phyloP scores from a whole-genome alignment of 1,284 basidiomycete genomes.

The Naganishia liquefaciens region DNA sequence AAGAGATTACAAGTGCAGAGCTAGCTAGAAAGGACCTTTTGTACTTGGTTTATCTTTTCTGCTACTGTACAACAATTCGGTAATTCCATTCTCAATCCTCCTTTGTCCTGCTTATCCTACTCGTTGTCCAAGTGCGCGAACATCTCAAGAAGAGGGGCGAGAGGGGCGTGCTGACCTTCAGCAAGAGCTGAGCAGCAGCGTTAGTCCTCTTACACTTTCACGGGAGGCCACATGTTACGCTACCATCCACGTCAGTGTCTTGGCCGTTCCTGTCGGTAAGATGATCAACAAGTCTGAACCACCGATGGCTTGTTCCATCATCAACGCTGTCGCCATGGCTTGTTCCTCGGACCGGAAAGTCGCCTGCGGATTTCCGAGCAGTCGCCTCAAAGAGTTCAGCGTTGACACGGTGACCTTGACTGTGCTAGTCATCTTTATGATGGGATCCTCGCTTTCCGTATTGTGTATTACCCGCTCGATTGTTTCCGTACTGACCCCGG shows the following conservation, averaged over 20 bases:
- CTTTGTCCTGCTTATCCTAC: too few relatives aligned
- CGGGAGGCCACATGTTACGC: neutral
- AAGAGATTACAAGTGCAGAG: too few relatives aligned
- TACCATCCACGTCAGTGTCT: conserved; percentile 1
- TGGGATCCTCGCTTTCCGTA: neutral
- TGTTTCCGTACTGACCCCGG: neutral
- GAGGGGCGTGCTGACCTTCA: too few relatives aligned
- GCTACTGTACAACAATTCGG: too few relatives aligned
- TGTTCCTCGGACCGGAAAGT: neutral
- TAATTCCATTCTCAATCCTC: too few relatives aligned
- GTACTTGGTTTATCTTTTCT: too few relatives aligned
- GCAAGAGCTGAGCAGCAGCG: too few relatives aligned
- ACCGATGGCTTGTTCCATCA: neutral
- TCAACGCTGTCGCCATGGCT: neutral
- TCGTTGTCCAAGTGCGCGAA: too few relatives aligned
- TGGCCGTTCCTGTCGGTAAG: neutral
- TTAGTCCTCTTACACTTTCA: too few relatives aligned
- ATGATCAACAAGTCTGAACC: neutral
- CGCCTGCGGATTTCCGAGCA: neutral
- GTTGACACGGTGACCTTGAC: neutral
- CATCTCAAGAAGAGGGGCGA: too few relatives aligned
- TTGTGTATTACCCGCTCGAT: neutral
- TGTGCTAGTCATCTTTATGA: neutral
- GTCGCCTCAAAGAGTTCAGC: neutral
- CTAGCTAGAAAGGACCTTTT: too few relatives aligned